These are phyloP conservation scores for Aquilaria malaccensis DNA, from an alignment of 345 rosid species.

Conservation along the genomic window DNA sequence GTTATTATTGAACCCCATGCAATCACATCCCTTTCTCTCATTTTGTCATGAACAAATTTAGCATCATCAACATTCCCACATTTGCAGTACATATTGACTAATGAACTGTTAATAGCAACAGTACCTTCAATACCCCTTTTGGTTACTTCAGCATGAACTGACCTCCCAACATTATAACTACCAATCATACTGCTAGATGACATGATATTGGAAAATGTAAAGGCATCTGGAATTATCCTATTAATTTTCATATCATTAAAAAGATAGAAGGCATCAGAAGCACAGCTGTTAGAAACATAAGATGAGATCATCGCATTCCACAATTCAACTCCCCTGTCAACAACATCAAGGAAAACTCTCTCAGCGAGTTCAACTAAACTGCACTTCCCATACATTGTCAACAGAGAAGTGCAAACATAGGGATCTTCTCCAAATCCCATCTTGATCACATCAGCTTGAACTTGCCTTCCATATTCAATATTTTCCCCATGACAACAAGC, in stretches of 20 bases:
- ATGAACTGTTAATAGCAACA: constrained; percentile 39
- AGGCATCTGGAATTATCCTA: constrained; percentile 37
- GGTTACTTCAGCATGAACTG: constrained; percentile 53
- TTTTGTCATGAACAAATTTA: constrained; percentile 31
- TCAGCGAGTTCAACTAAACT: constrained; percentile 41
- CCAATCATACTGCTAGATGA: constrained; percentile 41
- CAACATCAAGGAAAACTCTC: constrained; percentile 37
- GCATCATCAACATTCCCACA: constrained; percentile 43
- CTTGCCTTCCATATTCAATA: constrained; percentile 45
- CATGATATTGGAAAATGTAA: constrained; percentile 52
- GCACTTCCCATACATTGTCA: constrained; percentile 69
- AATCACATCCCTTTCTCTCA: constrained; percentile 51
- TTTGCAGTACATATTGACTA: constrained; percentile 51
- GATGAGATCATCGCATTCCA: constrained; percentile 81
- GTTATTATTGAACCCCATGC: constrained; percentile 76
- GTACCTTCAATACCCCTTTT: constrained; percentile 40
- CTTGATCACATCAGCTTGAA: constrained; percentile 62
- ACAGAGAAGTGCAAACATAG: constrained; percentile 51
- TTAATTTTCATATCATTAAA: constrained; percentile 40
- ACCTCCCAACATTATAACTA: constrained; percentile 41
- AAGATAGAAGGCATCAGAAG: constrained; percentile 33
- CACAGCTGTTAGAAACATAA: constrained; percentile 36
- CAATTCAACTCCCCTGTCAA: constrained; percentile 39
- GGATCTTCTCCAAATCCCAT: constrained; percentile 48
- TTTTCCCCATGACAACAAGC: constrained; percentile 45